Evolutionary conservation across 225 moss, liverwort and hornwort genomes (phyloP), one percentile per base, ranked within the genome.

Genomic region (Rhytidiadelphus loreus): DNA sequence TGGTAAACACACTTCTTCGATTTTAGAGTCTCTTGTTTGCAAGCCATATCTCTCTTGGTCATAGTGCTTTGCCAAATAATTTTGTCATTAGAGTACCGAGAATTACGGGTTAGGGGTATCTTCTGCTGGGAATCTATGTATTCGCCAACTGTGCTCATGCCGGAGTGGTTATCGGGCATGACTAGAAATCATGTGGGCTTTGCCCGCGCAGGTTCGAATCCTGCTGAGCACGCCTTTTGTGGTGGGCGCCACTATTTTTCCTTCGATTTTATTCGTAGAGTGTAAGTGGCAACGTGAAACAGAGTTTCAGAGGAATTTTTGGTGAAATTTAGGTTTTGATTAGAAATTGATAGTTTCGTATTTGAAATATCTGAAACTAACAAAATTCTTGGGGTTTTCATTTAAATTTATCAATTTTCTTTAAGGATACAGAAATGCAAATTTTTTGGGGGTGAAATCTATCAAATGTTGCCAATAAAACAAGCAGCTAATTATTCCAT

Each of bases 111-210:
- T 7, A 7, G 13, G 28, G 2, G 65, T 1, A 18, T 18, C n/a
- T 56, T 35, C 0, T 5, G 0, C 0, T 2, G 26, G 5, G n/a
- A 26, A 11, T 6, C 5, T 37, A 7, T 3, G 0, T 0, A 0
- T 1, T 2, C 12, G 3, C 0, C 9, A 8, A 8, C 0, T 3
- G 91, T 93, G 89, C 89, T 93, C 92, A 94, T 96, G 95, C 96
- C 94, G 96, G 94, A 95, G 96, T 96, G 95, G 96, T 94, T 94
- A 93, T 93, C 93, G 94, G 94, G 95, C 93, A 93, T 96, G 94
- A 93, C 94, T 96, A 92, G 93, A 96, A 96, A 96, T 95, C 95
- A 97, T 94, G 94, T 96, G 96, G 94, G 94, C 96, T 93, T 62
- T 86, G 96, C 93, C 90, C 94, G 95, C 94, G 94, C 95, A 94